A percentile compares a stretch with the other conserved stretches of the same genome.
These are phyloP conservation scores for Pholiota molesta DNA, from an alignment of 768 basidiomycete genomes.

Conservation along the genomic window DNA sequence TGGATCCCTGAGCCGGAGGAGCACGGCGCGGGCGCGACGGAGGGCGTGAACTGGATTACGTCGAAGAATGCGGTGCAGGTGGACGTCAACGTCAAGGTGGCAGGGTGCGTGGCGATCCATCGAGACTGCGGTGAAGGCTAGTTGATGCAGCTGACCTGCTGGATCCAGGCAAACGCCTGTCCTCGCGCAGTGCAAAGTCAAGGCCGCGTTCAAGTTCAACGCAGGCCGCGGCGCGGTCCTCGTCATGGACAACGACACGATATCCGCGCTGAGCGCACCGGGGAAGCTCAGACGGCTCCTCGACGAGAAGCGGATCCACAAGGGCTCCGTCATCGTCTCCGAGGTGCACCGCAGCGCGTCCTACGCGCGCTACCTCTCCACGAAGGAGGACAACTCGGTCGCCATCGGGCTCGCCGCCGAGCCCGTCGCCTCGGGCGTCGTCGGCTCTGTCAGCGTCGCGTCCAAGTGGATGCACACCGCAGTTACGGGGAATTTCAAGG, in stretches of 20 bases:
- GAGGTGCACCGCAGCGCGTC: slow-evolving; percentile 35
- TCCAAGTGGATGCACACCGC: neutral
- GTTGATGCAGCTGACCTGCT: neutral
- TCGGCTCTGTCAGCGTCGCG: neutral
- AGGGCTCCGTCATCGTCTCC: slow-evolving; percentile 32
- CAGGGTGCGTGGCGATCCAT: neutral
- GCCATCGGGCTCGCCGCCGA: slow-evolving; percentile 29
- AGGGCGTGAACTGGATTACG: neutral
- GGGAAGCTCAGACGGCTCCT: slow-evolving; percentile 30
- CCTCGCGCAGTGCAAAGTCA: neutral
- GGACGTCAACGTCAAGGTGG: neutral
- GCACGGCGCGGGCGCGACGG: neutral
- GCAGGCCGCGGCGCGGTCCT: neutral
- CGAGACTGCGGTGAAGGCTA: neutral
- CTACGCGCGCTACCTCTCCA: slow-evolving; percentile 31
- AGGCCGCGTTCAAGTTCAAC: neutral
- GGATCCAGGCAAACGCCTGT: neutral
- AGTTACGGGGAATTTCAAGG: neutral
- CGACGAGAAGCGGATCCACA: slow-evolving; percentile 21
- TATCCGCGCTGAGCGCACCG: slow-evolving; percentile 4
- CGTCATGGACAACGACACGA: neutral
- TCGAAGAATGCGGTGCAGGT: neutral
- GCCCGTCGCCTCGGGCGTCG: neutral
- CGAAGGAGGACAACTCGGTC: slow-evolving; percentile 19
- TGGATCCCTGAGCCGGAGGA: neutral